Evolutionary conservation across 371 early-diverging fungal species (phyloP).

Genomic region (Synchytrium microbalum): DNA sequence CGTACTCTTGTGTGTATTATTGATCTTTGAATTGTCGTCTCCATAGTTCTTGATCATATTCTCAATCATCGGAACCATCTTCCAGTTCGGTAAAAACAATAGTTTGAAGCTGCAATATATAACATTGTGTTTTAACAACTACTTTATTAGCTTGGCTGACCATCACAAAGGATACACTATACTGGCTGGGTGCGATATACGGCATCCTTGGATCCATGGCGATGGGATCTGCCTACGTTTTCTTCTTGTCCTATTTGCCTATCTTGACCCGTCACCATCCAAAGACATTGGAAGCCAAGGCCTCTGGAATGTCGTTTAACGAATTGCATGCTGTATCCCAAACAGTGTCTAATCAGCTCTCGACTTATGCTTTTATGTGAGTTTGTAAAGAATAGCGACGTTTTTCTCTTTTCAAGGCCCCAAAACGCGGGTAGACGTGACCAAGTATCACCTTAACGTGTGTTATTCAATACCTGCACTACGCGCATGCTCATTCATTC

Average conservation of each 20-base stretch:
- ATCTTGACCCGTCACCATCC: not conserved
- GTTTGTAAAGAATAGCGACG: too few species aligned
- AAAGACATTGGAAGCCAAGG: not conserved
- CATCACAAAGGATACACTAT: not conserved
- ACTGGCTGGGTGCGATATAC: not conserved
- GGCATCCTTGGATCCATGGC: not conserved
- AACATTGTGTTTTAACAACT: too few species aligned
- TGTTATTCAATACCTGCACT: too few species aligned
- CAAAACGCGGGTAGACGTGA: too few species aligned
- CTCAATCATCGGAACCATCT: not conserved
- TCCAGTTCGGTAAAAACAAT: too few species aligned
- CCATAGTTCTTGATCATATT: not conserved
- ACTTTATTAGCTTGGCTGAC: not conserved
- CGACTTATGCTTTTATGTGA: not conserved
- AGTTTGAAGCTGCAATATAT: too few species aligned
- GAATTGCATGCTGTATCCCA: not conserved
- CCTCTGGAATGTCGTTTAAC: not conserved
- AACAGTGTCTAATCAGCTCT: not conserved
- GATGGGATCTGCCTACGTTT: not conserved
- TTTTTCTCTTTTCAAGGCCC: too few species aligned
- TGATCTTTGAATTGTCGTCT: too few species aligned
- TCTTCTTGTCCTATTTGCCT: not conserved
- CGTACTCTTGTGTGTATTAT: too few species aligned
- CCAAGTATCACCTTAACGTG: too few species aligned
- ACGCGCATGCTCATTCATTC: too few species aligned